Base-by-base conservation (phyloP, 108 stramenopile species). In the Mayamaea pseudoterrestris region DNA sequence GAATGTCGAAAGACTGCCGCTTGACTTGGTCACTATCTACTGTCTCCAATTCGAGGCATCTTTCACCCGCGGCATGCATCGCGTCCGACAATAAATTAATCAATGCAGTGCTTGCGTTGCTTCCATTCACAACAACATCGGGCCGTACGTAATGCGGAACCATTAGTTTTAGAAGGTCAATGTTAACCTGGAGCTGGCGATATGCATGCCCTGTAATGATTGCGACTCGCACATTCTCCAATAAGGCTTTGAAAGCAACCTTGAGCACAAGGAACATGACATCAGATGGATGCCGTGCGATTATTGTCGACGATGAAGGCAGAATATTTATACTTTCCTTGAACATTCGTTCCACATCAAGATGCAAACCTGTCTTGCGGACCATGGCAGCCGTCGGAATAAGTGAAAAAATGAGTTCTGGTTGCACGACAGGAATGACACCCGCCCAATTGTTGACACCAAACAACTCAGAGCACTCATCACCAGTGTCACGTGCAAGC, bases 341-440 rank as follows among this genome's bases (percentile, higher is more conserved):
- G 53, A 90, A 86, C 80, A 90, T 85, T 25, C 89, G 71, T 42
- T 85, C 89, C 26, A 90, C 83, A 50, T 90, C 89, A 34, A 90
- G 51, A 14, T 63, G 74, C 50, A 90, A 50, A 24, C 83, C 78
- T 34, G 73, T 72, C 37, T 69, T 60, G 12, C 68, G 50, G 28
- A 8, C 3, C 37, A 39, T 6, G 3, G 37, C 18, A 28, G 58
- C 46, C 30, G 56, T 35, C 9, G 61, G 53, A 16, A 29, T 17
- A 14, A 52, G 55, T 57, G 37, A 39, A 14, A 20, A 39, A 39
- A 20, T 8, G 8, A 4, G 4, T 8, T 27, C 41, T 14, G 42
- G 18, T 14, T 79, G n/a, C n/a, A n/a, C n/a, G n/a, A n/a, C 63
- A 23, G 79, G 74, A 1, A 83, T 60, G 1, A 78, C 77, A 26